Evolutionary conservation across 2,329 filamentous ascomycete species (phyloP), one percentile per base, ranked within the genome.

Genomic region (Microcyclospora tardicrescens): DNA sequence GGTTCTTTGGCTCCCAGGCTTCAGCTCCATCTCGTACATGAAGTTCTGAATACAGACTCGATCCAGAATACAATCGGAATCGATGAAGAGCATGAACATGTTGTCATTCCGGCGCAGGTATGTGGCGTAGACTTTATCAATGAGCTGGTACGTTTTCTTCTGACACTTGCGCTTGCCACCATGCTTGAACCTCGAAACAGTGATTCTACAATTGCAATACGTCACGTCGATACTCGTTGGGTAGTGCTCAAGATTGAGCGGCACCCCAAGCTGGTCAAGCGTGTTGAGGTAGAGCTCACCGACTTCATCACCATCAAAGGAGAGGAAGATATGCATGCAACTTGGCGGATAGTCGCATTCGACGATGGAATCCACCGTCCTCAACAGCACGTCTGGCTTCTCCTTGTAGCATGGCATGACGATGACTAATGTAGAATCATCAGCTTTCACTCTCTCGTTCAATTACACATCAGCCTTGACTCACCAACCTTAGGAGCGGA

Each of bases 381-480:
- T 82, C 39, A 95, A 69, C 34, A 96, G 71, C 10, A 93, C 72
- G 1, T 84, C 81, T 0, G 85, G 84, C 24, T 86, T 78, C 57
- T 96, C 91, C 55, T 91, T 85, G 66, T 94, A 96, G 55, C 87
- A 93, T 4, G 89, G 91, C 86, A 96, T 95, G 42, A 96, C 81
- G 43, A 96, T 82, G 46, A 95, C 85, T 12, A 10, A 10, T 5
- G 10, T 10, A 24, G 4, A 24, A 24, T 10, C 4, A 32, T n/a
- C 30, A 32, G n/a, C 10, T 32, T 5, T 15, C 4, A 32, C 30
- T 32, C 4, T 32, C 12, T n/a, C 30, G 6, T 13, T 15, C 30
- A 6, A 6, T 32, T 10, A 10, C 5, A 16, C 33, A 12, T 13
- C 13, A 14, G 33, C n/a, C n/a, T 13, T 14, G 16, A 16, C 33